Evolutionary conservation across 2,329 filamentous ascomycete species (phyloP), one percentile per base, ranked within the genome.

Genomic region (Cladobotryum mycophilum): DNA sequence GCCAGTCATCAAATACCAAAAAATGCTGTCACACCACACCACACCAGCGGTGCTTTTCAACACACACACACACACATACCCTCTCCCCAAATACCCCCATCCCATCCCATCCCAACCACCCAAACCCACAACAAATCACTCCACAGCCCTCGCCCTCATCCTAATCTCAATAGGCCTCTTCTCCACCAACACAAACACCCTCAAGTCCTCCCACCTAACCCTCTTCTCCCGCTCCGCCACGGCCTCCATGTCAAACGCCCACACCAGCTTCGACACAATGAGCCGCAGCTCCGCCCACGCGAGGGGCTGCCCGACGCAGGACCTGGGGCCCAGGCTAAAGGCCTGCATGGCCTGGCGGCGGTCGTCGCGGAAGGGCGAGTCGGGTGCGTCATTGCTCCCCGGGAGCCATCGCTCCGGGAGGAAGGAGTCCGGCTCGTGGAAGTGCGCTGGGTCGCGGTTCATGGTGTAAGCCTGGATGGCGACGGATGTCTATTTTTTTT

Each of bases 401-500:
- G 15, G 44, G 4, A 51, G 45, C 49, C 49, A 52, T 5, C 50
- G 45, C 41, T 52, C 50, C 17, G 50, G 50, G n/a, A 41, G 12
- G 25, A 52, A 52, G n/a, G 45, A 49, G 22, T 37, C 37, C n/a
- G 50, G n/a, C 15, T 37, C 6, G 41, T 44, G 25, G 35, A 49
- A 52, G 33, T 45, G 12, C 0, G 20, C 22, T 8, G 50, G 50
- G 20, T 45, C 45, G 17, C 46, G 50, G 46, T 49, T 34, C 34
- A 52, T 45, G 8, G 46, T 15, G 11, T 49, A 49, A 34, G 38
- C 49, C 25, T 51, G 49, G 37, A 47, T 47, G 14, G 49, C 42
- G 7, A 51, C 49, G 13, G 49, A 34, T 20, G 49, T 51, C 49
- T 51, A 13, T 70, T 30, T 70, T 63, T 2, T 73, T 41, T 68